Conservation (phyloP, 2,329 filamentous ascomycete genomes). For the Trichophyton equinum region DNA sequence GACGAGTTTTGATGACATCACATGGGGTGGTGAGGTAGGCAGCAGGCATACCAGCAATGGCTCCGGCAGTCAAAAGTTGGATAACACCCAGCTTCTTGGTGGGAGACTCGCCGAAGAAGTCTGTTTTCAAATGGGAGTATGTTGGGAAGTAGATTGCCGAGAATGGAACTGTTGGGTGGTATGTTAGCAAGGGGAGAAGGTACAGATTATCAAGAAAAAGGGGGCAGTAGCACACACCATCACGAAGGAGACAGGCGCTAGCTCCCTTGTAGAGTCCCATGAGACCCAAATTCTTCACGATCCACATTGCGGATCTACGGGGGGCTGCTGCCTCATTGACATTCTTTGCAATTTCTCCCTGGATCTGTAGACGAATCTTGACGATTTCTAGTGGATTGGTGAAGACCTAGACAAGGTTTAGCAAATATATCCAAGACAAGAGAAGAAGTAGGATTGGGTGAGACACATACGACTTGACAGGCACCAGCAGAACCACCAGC, state of each 20-base stretch:
- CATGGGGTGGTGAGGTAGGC: slow-evolving; percentile 93
- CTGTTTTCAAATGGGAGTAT: slow-evolving; percentile 87
- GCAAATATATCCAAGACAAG: neutral
- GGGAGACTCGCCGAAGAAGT: slow-evolving; percentile 79
- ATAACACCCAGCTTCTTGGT: slow-evolving; percentile 80
- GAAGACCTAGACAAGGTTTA: slow-evolving; percentile 53
- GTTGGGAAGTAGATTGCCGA: slow-evolving; percentile 98
- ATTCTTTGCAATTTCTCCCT: slow-evolving; percentile 86
- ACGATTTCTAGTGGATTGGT: slow-evolving; percentile 98
- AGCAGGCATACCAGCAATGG: slow-evolving; percentile 83
- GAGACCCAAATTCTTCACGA: slow-evolving; percentile 86
- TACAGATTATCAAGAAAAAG: neutral
- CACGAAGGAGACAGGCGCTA: slow-evolving; percentile 82
- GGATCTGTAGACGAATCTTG: slow-evolving; percentile 95
- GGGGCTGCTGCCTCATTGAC: slow-evolving; percentile 60
- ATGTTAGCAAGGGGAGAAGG: slow-evolving; percentile 9
- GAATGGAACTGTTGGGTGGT: slow-evolving; percentile 56
- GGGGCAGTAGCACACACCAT: slow-evolving; percentile 33
- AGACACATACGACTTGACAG: slow-evolving; percentile 81
- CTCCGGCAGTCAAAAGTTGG: slow-evolving; percentile 85
- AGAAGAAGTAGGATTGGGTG: neutral
- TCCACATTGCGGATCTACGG: slow-evolving; percentile 93
- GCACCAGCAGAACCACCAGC: slow-evolving; percentile 81
- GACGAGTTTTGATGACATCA: slow-evolving; percentile 97
- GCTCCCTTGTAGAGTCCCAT: slow-evolving; percentile 95